Evolutionary conservation across 2,329 filamentous ascomycete genomes (phyloP), one percentile per base, ranked within the genome.

Genomic region (Aspergillus alliaceus): DNA sequence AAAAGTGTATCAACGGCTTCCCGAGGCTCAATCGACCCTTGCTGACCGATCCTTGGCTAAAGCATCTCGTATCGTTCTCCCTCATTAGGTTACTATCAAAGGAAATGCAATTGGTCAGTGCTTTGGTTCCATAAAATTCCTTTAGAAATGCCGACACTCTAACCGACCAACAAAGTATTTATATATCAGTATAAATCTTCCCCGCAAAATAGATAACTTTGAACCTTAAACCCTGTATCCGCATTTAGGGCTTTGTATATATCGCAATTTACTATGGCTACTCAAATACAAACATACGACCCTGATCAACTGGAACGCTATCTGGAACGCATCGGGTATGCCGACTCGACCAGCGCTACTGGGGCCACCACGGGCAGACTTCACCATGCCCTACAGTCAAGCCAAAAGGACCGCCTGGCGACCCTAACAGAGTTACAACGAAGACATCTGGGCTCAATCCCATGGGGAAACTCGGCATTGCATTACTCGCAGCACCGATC

Each of bases 381-480:
- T 2, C 54, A 67, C 15, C 61, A 67, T 40, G 59, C 73, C 25
- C 67, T 69, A 49, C 53, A 66, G 6, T 56, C 62, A 9, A 68
- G 74, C 27, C 50, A 69, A 29, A 47, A 59, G 1, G 65, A 76
- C 44, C 66, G 73, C 2, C 63, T 77, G 12, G 63, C 54, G 1
- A 66, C 69, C 3, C 60, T 79, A 31, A 57, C 63, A 1, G 63
- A 62, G 22, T 60, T 80, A 2, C 77, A 79, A 54, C 68, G 69
- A 31, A 69, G 75, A 15, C 81, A 84, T 51, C 67, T 84, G 6
- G 70, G 72, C 20, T 67, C 74, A 11, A 75, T 86, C 7, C 82
- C 83, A 0, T 86, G 85, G 68, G 83, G 85, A 27, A 86, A 85
- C 59, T 71, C 86, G 11, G 75, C 73, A 1, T 71, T 86, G 40